phyloP scores from a whole-genome alignment of 2,329 filamentous ascomycete species.

The Westerdykella ornata region DNA sequence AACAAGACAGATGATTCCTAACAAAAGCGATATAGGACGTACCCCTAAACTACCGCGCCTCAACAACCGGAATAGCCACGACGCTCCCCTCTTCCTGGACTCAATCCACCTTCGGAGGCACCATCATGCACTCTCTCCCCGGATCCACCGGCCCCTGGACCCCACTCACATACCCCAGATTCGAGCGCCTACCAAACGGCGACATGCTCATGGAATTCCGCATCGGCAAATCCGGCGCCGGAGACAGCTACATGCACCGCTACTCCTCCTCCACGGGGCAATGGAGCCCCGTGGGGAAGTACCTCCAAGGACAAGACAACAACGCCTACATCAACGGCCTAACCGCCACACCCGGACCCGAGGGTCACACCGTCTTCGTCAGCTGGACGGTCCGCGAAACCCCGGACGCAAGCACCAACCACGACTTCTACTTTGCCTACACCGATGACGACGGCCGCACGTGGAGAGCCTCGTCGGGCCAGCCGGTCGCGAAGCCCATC shows the following conservation, averaged over 20 bases:
- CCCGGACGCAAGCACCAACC: conserved; percentile 44
- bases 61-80: conserved; percentile 27
- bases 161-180: conserved; percentile 47
- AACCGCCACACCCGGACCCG: conserved; percentile 26
- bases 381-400: conserved; percentile 50
- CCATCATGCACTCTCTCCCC: conserved; percentile 25
- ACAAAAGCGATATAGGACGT: conserved; percentile 15
- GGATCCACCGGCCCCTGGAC: conserved; percentile 31
- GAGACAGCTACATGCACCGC: conserved; percentile 45
- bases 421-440: conserved; percentile 46
- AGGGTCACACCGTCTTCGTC: conserved; percentile 35
- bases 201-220: conserved; percentile 46
- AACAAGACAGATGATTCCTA: neutral
- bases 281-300: conserved; percentile 40
- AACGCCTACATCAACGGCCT: conserved; percentile 51
- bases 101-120: conserved; percentile 20
- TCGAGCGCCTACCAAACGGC: conserved; percentile 36
- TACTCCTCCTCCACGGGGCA: conserved; percentile 35
- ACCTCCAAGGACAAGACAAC: conserved; percentile 42
- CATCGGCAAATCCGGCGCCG: conserved; percentile 47
- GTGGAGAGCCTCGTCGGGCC: conserved; percentile 40
- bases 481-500: conserved; percentile 39
- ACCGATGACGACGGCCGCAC: conserved; percentile 42
- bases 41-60: conserved; percentile 32
- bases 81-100: conserved; percentile 23